Evolutionary conservation across 495 filamentous ascomycete genomes (phyloP).

Genomic region (Trichocladium antarcticum): DNA sequence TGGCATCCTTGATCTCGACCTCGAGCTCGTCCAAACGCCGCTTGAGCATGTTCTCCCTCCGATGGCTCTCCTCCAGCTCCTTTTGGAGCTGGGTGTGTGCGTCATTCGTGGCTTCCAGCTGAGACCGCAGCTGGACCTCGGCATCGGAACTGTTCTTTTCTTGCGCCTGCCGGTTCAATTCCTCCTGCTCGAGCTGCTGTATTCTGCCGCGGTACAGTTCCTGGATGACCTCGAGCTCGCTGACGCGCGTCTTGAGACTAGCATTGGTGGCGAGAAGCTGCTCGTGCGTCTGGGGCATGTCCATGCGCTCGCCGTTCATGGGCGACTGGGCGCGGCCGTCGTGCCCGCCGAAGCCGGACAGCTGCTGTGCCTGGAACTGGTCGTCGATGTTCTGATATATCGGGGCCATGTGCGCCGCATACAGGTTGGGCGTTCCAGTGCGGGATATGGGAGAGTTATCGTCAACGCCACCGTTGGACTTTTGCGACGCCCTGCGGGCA

Average conservation of each 20-base stretch:
- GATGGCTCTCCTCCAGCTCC: conserved; percentile 62
- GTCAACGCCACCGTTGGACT: conserved; percentile 63
- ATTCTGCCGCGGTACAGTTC: conserved; percentile 85
- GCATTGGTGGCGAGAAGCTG: conserved; percentile 65
- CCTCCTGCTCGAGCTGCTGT: conserved; percentile 71
- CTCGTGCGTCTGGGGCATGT: conserved; percentile 71
- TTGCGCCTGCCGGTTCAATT: conserved; percentile 46
- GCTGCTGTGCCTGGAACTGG: conserved; percentile 42
- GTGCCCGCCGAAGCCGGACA: conserved; percentile 38
- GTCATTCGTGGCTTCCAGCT: conserved; percentile 36
- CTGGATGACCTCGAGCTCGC: conserved; percentile 91
- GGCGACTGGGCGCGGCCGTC: conserved; percentile 56
- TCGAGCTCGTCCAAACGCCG: conserved; percentile 72
- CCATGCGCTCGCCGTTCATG: conserved; percentile 58
- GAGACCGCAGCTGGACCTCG: conserved; percentile 26
- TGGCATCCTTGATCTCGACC: conserved; percentile 37
- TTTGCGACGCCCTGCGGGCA: conserved; percentile 56
- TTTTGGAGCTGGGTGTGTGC: conserved; percentile 38
- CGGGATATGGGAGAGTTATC: conserved; percentile 79
- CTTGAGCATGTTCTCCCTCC: conserved; percentile 73
- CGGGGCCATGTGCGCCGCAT: conserved; percentile 45
- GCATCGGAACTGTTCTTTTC: conserved; percentile 42
- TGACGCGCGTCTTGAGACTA: conserved; percentile 77
- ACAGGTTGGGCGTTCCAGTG: conserved; percentile 67
- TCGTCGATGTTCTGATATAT: conserved; percentile 64